These are phyloP conservation scores for Globisporangium splendens DNA, from an alignment of 352 stramenopile species.

Conservation along the genomic window DNA sequence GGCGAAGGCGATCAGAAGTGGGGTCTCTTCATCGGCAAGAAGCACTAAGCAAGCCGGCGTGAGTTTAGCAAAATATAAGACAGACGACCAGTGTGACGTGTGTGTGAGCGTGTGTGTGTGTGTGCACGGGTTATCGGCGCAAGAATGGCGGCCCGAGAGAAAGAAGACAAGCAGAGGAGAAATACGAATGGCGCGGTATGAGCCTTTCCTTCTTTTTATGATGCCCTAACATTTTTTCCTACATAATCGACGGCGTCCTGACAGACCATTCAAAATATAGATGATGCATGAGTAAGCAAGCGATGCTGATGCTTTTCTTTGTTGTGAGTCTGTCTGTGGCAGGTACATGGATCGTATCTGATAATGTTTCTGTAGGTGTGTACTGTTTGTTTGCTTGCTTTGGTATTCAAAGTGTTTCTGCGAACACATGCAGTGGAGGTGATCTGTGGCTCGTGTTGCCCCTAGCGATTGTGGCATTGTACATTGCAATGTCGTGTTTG, in stretches of 20 bases:
- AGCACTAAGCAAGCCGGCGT: conserved; percentile 22
- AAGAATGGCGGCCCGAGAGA: no score
- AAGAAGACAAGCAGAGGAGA: conserved; percentile 1
- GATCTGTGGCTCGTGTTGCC: not conserved
- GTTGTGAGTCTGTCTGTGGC: not conserved
- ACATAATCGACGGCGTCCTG: not conserved
- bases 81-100: not conserved
- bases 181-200: not conserved
- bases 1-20: conserved; percentile 72
- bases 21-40: conserved; percentile 68
- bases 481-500: conserved; percentile 19
- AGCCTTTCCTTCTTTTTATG: not conserved
- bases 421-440: conserved; percentile 20
- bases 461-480: not conserved
- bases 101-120: conserved; percentile 2
- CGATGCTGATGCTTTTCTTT: not conserved
- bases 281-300: not conserved
- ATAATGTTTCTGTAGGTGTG: no score
- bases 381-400: not conserved
- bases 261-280: not conserved
- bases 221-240: not conserved
- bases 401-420: conserved; percentile 26
- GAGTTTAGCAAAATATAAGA: not conserved
- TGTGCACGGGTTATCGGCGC: no score
- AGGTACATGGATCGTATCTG: no score